Base-by-base conservation (phyloP, 768 basidiomycete genomes). In the Suillus occidentalis region DNA sequence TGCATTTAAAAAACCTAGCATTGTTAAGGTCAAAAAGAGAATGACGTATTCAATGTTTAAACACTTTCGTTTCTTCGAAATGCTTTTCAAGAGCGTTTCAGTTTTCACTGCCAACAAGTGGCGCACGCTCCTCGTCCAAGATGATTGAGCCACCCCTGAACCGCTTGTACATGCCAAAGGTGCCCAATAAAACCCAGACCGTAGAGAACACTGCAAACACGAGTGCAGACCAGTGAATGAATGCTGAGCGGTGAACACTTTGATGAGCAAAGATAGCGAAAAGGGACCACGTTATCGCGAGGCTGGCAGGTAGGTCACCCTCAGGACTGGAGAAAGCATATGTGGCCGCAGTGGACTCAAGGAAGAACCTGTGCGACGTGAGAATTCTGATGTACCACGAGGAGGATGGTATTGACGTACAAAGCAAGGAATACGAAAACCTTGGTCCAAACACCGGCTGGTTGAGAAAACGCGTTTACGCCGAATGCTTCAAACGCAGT, bases 401-500 rank as follows among this genome's bases (percentile, higher is more conserved):
- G 61, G 60, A 64, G 31, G 37, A 45, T 20, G 20, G 42, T 45
- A 25, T 25, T 10, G 64, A 69, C 90, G 72, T 78, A 92, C 88
- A 97, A 81, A 50, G 85, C 92, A 36, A 98, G 87, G 87, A 97
- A 95, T 65, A 95, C 97, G 70, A 96, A 94, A 73, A 97, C 89
- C 73, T 96, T 95, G 73, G 94, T 96, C 89, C 93, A 95, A 64
- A 95, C 79, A 47, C 95, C 94, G 4, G 93, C 89, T 39, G 73
- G 78, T 63, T 90, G 80, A 65, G 73, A 76, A 65, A 82, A 72
- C 0, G 91, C 88, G 74, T 96, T 84, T 65, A 89, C 87, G 68
- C 97, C 96, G 70, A 96, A 96, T 0, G 94, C 94, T 68, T 94
- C 89, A 71, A 96, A 96, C 3, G 84, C 91, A 49, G 91, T 89